Conservation (phyloP, 257 asterid species). For the Forsythia suspensa region DNA sequence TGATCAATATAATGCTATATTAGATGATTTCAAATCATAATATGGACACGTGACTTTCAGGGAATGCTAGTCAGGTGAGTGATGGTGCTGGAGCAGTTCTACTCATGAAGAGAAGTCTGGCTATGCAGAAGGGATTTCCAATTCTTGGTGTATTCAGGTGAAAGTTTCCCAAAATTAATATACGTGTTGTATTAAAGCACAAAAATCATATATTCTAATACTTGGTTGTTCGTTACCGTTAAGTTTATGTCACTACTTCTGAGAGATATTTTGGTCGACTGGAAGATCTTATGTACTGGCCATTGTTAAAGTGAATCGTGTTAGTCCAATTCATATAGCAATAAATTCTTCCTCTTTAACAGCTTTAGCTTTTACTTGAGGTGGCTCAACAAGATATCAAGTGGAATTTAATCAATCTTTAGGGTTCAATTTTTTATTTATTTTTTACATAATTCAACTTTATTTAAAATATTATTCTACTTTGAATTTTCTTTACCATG, state of each 20-base stretch:
- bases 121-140: constrained; percentile 80
- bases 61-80: constrained; percentile 86
- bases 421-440: not conserved
- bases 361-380: not conserved
- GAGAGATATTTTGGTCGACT: not conserved
- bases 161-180: not conserved
- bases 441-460: not conserved
- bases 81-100: constrained; percentile 99
- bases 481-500: not conserved
- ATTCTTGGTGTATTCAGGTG: constrained; percentile 86
- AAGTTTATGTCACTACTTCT: not conserved
- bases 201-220: not conserved
- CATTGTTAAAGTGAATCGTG: not conserved
- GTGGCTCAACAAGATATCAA: not conserved
- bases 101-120: constrained; percentile 87
- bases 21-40: not conserved
- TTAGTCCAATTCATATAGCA: not conserved
- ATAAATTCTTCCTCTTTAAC: not conserved
- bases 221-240: not conserved
- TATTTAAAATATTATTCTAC: not conserved
- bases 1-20: not conserved
- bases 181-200: not conserved
- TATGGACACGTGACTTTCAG: constrained; percentile 31
- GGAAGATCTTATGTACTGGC: not conserved
- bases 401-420: not conserved